Percentiles rank a stretch among this genome's conserved stretches.
Evolutionary conservation across 176 grass and related monocot species (phyloP).

Genomic region (Thinopyrum elongatum): DNA sequence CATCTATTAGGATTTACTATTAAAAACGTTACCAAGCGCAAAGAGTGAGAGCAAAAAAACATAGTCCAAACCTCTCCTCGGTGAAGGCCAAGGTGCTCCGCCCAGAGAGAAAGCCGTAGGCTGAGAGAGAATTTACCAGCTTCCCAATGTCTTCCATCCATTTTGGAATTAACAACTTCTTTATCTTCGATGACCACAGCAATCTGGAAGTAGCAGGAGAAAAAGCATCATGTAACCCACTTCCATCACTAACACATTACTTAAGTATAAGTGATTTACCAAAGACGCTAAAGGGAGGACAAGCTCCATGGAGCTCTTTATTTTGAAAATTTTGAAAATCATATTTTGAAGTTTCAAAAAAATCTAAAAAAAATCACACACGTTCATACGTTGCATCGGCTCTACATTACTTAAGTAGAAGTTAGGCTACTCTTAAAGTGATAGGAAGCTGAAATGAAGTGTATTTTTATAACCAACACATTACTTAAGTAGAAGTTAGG

Average conservation of each 20-base stretch:
- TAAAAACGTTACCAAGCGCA: neutral
- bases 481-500: neutral
- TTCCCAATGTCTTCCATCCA: slow-evolving; percentile 96
- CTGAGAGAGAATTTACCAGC: slow-evolving; percentile 90
- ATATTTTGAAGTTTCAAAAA: too few species aligned
- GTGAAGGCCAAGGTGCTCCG: slow-evolving; percentile 93
- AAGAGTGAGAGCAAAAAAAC: neutral
- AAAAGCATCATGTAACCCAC: neutral
- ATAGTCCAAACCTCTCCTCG: slow-evolving; percentile 69
- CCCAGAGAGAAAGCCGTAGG: slow-evolving; percentile 84
- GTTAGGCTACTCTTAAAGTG: slow-evolving; percentile 1
- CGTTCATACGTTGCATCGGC: too few species aligned
- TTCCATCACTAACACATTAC: slow-evolving; percentile 1
- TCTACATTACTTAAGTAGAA: neutral
- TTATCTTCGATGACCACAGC: slow-evolving; percentile 97
- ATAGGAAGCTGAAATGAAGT: slow-evolving; percentile 12
- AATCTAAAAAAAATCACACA: too few species aligned
- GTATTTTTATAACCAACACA: neutral
- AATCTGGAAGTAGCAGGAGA: slow-evolving; percentile 56
- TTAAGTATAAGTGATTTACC: neutral
- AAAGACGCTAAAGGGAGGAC: too few species aligned
- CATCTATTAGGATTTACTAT: neutral
- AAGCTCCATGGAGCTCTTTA: too few species aligned
- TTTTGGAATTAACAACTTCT: slow-evolving; percentile 85
- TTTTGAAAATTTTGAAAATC: too few species aligned